These are phyloP conservation scores for Kuraishia cidri DNA, from an alignment of 805 yeast genomes.

Conservation along the genomic window DNA sequence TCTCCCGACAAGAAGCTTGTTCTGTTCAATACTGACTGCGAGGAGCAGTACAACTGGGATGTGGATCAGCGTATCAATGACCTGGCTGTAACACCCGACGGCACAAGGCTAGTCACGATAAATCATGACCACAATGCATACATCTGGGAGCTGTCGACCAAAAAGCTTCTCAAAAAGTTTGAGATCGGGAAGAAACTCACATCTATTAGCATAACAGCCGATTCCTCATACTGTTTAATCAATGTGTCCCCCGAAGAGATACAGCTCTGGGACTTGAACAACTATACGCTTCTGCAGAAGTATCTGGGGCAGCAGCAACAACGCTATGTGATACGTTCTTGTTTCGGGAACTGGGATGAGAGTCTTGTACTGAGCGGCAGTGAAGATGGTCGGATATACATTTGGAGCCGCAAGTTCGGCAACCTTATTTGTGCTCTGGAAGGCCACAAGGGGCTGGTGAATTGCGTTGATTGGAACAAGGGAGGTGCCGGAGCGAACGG, in stretches of 20 bases:
- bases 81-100: slow-evolving; percentile 57
- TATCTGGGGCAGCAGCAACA: slow-evolving; percentile 68
- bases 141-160: slow-evolving; percentile 41
- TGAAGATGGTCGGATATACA: slow-evolving; percentile 68
- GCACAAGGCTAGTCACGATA: slow-evolving; percentile 51
- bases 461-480: slow-evolving; percentile 69
- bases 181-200: slow-evolving; percentile 52
- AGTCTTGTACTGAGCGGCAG: slow-evolving; percentile 72
- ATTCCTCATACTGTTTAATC: slow-evolving; percentile 42
- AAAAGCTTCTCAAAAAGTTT: slow-evolving; percentile 25
- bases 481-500: slow-evolving; percentile 6
- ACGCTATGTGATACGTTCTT: slow-evolving; percentile 61
- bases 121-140: slow-evolving; percentile 55
- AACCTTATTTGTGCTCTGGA: slow-evolving; percentile 50
- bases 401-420: slow-evolving; percentile 73
- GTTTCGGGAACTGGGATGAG: slow-evolving; percentile 68
- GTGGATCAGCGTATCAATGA: slow-evolving; percentile 50
- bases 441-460: slow-evolving; percentile 62
- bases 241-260: slow-evolving; percentile 69
- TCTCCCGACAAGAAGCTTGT: slow-evolving; percentile 65
- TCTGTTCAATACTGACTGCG: slow-evolving; percentile 30
- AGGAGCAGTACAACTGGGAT: slow-evolving; percentile 16
- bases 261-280: slow-evolving; percentile 71
- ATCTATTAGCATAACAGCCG: slow-evolving; percentile 51
- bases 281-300: slow-evolving; percentile 48